Conservation (phyloP, 257 asterid species). For the Haberlea rhodopensis region DNA sequence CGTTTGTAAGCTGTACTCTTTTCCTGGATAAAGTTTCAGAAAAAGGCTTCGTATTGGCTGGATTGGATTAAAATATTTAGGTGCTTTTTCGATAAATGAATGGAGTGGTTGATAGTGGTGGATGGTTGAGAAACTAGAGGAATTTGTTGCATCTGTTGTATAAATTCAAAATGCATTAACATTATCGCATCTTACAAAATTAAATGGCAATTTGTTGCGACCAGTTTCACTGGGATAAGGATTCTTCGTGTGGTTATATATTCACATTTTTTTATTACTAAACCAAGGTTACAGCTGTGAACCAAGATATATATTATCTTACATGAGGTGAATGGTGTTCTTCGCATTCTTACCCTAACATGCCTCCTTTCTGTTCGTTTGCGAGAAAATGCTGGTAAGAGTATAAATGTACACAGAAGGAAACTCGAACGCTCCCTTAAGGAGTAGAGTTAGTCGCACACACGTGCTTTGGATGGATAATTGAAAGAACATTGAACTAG, state of each 20-base stretch:
- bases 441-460: too few relatives aligned
- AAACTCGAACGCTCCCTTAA: too few relatives aligned
- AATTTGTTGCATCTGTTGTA: not conserved
- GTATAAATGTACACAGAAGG: not conserved
- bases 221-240: not conserved
- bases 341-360: not conserved
- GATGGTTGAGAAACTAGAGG: not conserved
- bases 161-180: not conserved
- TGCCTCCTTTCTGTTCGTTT: not conserved
- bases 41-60: not conserved
- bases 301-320: not conserved
- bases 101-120: not conserved
- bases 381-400: not conserved
- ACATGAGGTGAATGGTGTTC: not conserved
- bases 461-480: not conserved
- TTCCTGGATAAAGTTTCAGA: not conserved
- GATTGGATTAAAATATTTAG: too few relatives aligned
- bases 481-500: not conserved
- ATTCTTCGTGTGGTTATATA: not conserved
- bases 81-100: not conserved
- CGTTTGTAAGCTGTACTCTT: slow-evolving; percentile 43
- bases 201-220: not conserved
- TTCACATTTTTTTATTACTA: not conserved
- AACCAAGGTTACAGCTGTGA: not conserved
- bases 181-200: not conserved